Evolutionary conservation across 352 stramenopile species (phyloP).

Genomic region (Elongisporangium senticosum): DNA sequence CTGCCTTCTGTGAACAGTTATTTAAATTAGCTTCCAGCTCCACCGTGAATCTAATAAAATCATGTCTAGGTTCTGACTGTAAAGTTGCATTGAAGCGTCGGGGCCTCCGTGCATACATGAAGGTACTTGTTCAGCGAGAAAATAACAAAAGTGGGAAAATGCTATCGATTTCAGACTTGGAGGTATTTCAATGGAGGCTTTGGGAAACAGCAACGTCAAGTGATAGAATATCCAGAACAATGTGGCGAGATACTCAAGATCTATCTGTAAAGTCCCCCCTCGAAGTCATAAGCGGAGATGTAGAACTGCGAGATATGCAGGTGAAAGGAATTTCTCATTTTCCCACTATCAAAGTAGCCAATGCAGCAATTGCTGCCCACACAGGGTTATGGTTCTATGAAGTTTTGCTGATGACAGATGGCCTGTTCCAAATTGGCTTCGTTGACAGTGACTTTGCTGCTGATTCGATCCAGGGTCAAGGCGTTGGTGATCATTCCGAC

Average conservation of each 20-base stretch:
- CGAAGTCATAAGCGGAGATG: slow-evolving; percentile 60
- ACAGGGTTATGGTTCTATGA: slow-evolving; percentile 89
- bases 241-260: slow-evolving; percentile 17
- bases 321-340: slow-evolving; percentile 74
- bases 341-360: slow-evolving; percentile 56
- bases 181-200: slow-evolving; percentile 23
- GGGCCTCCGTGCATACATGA: slow-evolving; percentile 19
- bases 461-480: slow-evolving; percentile 82
- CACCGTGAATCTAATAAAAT: slow-evolving; percentile 6
- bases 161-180: slow-evolving; percentile 16
- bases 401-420: slow-evolving; percentile 82
- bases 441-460: slow-evolving; percentile 76
- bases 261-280: slow-evolving; percentile 13
- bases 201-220: neutral
- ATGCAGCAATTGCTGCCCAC: slow-evolving; percentile 38
- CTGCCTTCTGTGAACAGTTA: slow-evolving; percentile 11
- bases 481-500: slow-evolving; percentile 86
- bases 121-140: slow-evolving; percentile 10
- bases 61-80: slow-evolving; percentile 19
- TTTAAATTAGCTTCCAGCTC: slow-evolving; percentile 21
- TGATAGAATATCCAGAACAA: neutral
- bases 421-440: slow-evolving; percentile 93
- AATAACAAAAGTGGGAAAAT: slow-evolving; percentile 1
- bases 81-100: slow-evolving; percentile 29
- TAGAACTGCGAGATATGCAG: slow-evolving; percentile 47